These are phyloP conservation scores for Madurella fahalii DNA, from an alignment of 2,329 filamentous ascomycete genomes.

Conservation along the genomic window DNA sequence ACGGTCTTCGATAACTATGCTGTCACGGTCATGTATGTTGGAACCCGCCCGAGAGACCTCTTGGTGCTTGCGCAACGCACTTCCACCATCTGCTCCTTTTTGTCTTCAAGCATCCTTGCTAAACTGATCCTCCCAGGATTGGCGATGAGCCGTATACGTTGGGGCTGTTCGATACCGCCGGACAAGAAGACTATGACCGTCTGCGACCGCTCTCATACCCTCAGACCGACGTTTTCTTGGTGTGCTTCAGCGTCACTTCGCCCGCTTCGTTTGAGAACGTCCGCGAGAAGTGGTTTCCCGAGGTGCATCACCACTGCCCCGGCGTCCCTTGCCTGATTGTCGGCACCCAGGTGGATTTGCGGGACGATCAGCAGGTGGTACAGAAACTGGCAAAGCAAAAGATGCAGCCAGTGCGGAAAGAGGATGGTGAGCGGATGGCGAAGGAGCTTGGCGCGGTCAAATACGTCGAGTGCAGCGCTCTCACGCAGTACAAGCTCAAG, in stretches of 20 bases:
- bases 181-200: conserved; percentile 99
- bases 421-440: conserved; percentile 93
- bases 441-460: conserved; percentile 97
- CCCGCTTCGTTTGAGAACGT: conserved; percentile 99
- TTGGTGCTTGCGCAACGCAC: neutral
- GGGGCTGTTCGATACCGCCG: conserved; percentile 95
- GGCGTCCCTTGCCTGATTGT: conserved; percentile 97
- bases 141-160: conserved; percentile 98
- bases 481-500: conserved; percentile 98
- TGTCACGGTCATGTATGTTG: conserved; percentile 95
- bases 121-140: conserved; percentile 62
- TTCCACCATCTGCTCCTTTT: neutral
- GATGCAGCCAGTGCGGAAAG: conserved; percentile 87
- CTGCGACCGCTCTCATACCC: conserved; percentile 95
- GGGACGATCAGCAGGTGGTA: conserved; percentile 79
- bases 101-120: conserved; percentile 10
- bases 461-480: conserved; percentile 96
- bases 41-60: conserved; percentile 6
- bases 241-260: conserved; percentile 97
- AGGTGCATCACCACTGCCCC: conserved; percentile 97
- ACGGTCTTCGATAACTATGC: conserved; percentile 99
- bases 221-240: conserved; percentile 97
- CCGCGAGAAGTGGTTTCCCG: conserved; percentile 97
- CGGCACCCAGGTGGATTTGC: conserved; percentile 93
- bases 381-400: conserved; percentile 95